A percentile compares a stretch with the other conserved stretches of the same genome.
These are phyloP conservation scores for Parasitella parasitica DNA, from an alignment of 371 early-diverging fungal genomes.

Conservation along the genomic window DNA sequence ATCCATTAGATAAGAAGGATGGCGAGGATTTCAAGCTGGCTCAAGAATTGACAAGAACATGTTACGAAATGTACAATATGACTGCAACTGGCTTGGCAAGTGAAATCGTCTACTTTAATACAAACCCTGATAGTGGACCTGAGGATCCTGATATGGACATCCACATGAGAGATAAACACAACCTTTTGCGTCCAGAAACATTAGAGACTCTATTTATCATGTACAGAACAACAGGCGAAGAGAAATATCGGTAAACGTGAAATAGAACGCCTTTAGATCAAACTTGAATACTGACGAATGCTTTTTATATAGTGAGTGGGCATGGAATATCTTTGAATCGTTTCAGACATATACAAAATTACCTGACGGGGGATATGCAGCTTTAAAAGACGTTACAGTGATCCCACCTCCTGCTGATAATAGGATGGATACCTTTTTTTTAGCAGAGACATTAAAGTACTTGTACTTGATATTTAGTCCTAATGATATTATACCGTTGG, in stretches of 20 bases:
- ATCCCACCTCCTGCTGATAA: conserved; percentile 57
- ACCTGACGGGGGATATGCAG: conserved; percentile 74
- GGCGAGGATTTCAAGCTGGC: conserved; percentile 69
- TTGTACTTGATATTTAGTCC: conserved; percentile 85
- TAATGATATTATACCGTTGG: conserved; percentile 67
- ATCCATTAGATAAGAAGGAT: conserved; percentile 27
- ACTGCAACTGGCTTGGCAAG: conserved; percentile 81
- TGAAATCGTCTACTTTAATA: conserved; percentile 73
- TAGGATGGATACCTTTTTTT: conserved; percentile 79
- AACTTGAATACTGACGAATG: too few relatives aligned
- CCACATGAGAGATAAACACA: conserved; percentile 65
- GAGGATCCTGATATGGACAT: conserved; percentile 63
- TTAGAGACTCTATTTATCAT: conserved; percentile 85
- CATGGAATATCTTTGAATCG: conserved; percentile 83
- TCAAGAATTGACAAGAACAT: conserved; percentile 73
- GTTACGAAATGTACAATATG: conserved; percentile 80
- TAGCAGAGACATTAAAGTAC: conserved; percentile 96
- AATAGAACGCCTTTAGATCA: too few relatives aligned
- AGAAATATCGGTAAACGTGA: conserved; percentile 69
- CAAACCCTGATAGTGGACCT: conserved; percentile 22
- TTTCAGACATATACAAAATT: conserved; percentile 80
- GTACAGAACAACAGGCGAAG: conserved; percentile 83
- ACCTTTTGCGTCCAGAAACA: conserved; percentile 84
- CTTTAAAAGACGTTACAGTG: conserved; percentile 69
- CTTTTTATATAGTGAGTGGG: conserved; percentile 72